A percentile compares a stretch with the other conserved stretches of the same genome.
Evolutionary conservation across 345 rosid genomes (phyloP).

Genomic region (Pistacia integerrima): DNA sequence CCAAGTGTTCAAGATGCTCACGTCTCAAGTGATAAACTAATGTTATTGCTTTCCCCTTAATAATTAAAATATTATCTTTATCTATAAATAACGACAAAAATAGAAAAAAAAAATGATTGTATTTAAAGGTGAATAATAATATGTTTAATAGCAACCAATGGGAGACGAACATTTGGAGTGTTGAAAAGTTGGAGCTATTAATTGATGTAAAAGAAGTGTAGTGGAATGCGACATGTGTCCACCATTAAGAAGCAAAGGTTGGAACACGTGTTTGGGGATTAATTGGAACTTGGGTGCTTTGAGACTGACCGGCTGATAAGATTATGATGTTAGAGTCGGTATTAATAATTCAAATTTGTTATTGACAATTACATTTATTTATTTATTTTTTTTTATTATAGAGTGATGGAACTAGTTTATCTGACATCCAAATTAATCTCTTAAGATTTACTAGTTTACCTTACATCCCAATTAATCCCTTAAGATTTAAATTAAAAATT

Average conservation of each 20-base stretch:
- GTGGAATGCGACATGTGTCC: slow-evolving; percentile 29
- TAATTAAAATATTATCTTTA: neutral
- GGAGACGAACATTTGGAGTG: neutral
- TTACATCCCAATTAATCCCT: too few species aligned
- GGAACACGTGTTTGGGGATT: neutral
- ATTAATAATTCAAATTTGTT: neutral
- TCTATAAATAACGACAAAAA: neutral
- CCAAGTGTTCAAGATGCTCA: slow-evolving; percentile 30
- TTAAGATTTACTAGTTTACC: too few species aligned
- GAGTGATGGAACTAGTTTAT: too few species aligned
- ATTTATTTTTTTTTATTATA: too few species aligned
- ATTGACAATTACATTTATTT: neutral
- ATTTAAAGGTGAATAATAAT: neutral
- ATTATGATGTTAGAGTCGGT: neutral
- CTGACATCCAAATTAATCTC: too few species aligned
- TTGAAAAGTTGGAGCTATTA: slow-evolving; percentile 7
- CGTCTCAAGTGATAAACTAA: slow-evolving; percentile 44
- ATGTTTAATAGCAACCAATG: neutral
- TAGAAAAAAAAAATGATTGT: neutral
- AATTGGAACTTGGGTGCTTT: neutral
- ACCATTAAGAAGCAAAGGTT: neutral
- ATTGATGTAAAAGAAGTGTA: slow-evolving; percentile 32
- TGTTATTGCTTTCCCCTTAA: neutral
- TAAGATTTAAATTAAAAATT: too few species aligned
- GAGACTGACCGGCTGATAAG: neutral